Percentiles rank a stretch among this genome's conserved stretches.
Evolutionary conservation across 768 basidiomycete genomes (phyloP).

Genomic region (Podaxis sp.): DNA sequence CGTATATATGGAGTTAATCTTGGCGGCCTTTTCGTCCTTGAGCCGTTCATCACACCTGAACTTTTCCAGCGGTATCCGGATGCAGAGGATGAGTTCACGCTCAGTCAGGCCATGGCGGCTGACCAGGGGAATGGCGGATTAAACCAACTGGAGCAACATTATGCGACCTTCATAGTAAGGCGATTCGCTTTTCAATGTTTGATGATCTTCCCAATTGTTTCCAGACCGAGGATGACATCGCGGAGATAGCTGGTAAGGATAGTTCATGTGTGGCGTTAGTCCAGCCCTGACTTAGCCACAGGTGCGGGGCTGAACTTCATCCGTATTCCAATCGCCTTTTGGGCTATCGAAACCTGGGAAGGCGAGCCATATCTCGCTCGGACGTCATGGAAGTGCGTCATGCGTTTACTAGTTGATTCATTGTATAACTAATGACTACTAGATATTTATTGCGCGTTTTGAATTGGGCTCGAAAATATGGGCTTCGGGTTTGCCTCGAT

Average conservation of each 20-base stretch:
- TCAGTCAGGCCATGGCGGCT: slow-evolving; percentile 63
- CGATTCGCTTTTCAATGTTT: not conserved
- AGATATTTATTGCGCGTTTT: slow-evolving; percentile 76
- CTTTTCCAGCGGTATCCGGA: slow-evolving; percentile 61
- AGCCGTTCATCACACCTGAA: slow-evolving; percentile 74
- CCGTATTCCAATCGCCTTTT: slow-evolving; percentile 78
- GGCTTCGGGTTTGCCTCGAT: slow-evolving; percentile 81
- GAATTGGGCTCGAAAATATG: slow-evolving; percentile 88
- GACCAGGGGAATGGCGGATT: slow-evolving; percentile 64
- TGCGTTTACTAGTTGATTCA: not conserved
- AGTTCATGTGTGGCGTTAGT: not conserved
- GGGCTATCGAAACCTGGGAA: slow-evolving; percentile 77
- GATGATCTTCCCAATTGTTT: not conserved
- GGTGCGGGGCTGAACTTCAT: slow-evolving; percentile 84
- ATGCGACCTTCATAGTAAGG: slow-evolving; percentile 79
- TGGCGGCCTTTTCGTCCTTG: slow-evolving; percentile 72
- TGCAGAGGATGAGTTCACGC: slow-evolving; percentile 65
- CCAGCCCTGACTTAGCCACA: slow-evolving; percentile 11
- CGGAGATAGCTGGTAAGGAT: slow-evolving; percentile 64
- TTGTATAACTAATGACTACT: not conserved
- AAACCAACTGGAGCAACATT: slow-evolving; percentile 73
- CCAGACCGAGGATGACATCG: slow-evolving; percentile 85
- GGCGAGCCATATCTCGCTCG: slow-evolving; percentile 76
- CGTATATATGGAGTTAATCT: slow-evolving; percentile 65
- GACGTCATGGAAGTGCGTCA: slow-evolving; percentile 69